Percentiles rank a stretch among this genome's conserved stretches.
Conservation (phyloP, 163 green algal genomes). For the Chlamydomonas reinhardtii region DNA sequence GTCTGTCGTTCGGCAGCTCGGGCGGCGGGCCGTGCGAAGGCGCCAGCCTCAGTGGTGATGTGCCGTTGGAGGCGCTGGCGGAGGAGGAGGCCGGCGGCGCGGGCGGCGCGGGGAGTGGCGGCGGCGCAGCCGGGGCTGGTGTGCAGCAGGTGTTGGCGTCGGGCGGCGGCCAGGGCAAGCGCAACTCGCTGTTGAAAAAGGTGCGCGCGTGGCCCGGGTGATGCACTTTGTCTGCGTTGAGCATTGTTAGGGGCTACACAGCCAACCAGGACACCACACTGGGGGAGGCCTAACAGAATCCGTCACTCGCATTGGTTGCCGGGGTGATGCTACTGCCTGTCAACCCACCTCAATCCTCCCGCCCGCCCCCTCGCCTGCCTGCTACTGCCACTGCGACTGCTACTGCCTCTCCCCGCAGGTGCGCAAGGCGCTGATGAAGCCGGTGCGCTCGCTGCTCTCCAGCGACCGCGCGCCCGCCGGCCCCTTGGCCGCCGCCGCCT, state of each 20-base stretch:
- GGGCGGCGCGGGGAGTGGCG: too few species aligned
- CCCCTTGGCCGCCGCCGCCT: not conserved
- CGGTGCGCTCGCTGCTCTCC: not conserved
- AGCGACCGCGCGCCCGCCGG: not conserved
- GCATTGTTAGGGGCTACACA: too few species aligned
- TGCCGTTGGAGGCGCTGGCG: not conserved
- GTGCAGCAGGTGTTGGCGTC: too few species aligned
- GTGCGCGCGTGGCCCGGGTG: not conserved
- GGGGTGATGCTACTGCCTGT: too few species aligned
- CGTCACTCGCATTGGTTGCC: too few species aligned
- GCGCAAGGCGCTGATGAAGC: constrained; percentile 42
- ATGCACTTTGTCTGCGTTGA: too few species aligned
- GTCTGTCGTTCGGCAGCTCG: not conserved
- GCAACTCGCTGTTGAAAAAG: not conserved
- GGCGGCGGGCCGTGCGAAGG: not conserved
- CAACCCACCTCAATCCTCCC: not conserved
- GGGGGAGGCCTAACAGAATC: too few species aligned
- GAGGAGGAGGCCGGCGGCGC: not conserved
- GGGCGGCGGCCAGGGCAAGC: not conserved
- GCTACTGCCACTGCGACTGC: not conserved
- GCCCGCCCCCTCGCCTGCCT: not conserved
- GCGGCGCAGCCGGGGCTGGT: too few species aligned
- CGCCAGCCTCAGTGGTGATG: too few species aligned
- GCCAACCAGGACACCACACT: too few species aligned
- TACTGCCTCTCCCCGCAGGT: not conserved